Evolutionary conservation across 2,329 filamentous ascomycete species (phyloP), one percentile per base, ranked within the genome.

Genomic region (Claviceps spartinae): DNA sequence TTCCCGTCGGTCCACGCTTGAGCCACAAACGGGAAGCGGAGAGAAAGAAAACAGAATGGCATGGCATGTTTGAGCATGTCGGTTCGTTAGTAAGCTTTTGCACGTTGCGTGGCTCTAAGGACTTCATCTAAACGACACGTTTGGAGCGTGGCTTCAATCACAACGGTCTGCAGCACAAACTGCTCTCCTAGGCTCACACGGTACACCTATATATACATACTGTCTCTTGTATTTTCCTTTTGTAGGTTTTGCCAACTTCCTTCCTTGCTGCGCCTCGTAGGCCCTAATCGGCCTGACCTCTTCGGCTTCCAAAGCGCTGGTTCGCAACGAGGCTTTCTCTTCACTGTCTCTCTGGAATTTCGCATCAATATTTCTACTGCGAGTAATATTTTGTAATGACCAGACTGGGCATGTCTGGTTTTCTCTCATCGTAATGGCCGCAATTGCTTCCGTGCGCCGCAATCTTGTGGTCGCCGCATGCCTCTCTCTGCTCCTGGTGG

Each of bases 391-490:
- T 20, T 46, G 20, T 41, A 20, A 37, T 44, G 41, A 30, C 6
- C 34, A 34, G 36, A 5, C 7, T n/a, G 47, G 16, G 43, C 16
- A 37, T 16, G 9, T n/a, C 37, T 42, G 22, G 41, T 49, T 13
- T 41, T 20, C 4, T 47, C 40, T 34, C 6, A 37, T 45, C 50
- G 26, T 26, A 16, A 54, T 54, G 53, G 24, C 37, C 16, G 34
- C 18, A 11, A 2, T 38, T 38, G 24, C 20, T 47, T 34, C 38
- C 14, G 34, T 42, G 13, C 50, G 53, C 26, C 50, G 50, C 37
- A 52, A 41, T 13, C 20, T 50, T 22, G 20, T 52, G 46, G 22
- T 54, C 18, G 49, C 53, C 3, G n/a, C 16, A 16, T 49, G 50
- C 37, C 41, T 50, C 36, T 37, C 50, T 8, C 26, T 54, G 42